These are phyloP conservation scores for Conticribra guillardii DNA, from an alignment of 108 stramenopile species.

Conservation along the genomic window DNA sequence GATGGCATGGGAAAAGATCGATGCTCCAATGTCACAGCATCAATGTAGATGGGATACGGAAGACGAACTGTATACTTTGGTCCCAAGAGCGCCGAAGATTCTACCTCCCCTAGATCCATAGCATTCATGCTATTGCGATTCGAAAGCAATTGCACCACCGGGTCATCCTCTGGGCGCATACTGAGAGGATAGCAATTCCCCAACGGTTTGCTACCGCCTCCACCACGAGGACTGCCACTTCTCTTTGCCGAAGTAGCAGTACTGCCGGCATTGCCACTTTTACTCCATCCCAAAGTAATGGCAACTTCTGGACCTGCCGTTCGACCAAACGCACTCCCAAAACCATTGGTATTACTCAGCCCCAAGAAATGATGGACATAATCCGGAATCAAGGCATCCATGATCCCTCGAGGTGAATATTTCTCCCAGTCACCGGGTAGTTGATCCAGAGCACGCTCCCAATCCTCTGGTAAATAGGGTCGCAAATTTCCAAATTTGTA, in stretches of 20 bases:
- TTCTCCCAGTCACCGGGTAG: conserved; percentile 18
- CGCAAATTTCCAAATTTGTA: conserved; percentile 35
- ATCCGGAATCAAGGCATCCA: conserved; percentile 57
- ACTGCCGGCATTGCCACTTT: background rate
- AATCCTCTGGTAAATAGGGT: conserved; percentile 73
- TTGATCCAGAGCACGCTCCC: conserved; percentile 56
- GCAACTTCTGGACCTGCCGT: conserved; percentile 36
- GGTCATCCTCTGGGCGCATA: conserved; percentile 41
- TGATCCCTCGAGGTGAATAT: conserved; percentile 53
- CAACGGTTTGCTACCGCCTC: conserved; percentile 17
- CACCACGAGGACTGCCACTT: background rate
- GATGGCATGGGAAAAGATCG: conserved; percentile 39
- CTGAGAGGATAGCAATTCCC: conserved; percentile 44
- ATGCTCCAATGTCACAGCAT: conserved; percentile 73
- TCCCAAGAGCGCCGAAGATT: conserved; percentile 12
- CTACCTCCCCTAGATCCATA: background rate
- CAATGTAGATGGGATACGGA: conserved; percentile 53
- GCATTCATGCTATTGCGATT: background rate
- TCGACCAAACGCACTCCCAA: conserved; percentile 13
- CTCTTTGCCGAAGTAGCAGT: background rate
- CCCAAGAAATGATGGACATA: conserved; percentile 58
- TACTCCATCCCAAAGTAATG: conserved; percentile 18
- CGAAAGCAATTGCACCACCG: conserved; percentile 15
- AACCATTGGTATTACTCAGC: conserved; percentile 7
- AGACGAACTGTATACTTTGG: conserved; percentile 57